Base-by-base conservation (phyloP, 768 basidiomycete genomes). In the Suillus tomentosus region DNA sequence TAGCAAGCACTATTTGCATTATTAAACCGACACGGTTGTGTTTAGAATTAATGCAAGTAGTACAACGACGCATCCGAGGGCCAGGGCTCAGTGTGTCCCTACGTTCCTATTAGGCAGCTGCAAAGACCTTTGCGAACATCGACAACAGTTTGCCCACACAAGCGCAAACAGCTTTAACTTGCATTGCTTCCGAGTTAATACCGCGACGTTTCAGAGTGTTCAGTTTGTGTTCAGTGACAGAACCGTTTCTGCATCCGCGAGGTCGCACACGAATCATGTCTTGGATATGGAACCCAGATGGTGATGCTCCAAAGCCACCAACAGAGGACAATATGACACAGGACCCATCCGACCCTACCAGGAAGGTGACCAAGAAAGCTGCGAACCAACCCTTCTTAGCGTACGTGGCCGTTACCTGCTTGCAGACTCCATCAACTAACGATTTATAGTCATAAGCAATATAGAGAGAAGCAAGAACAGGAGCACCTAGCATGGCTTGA, bases 301-400 rank as follows among this genome's bases (percentile, higher is more conserved):
- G 81, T 15, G 73, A 78, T 61, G 69, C 72, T 31, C 73, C 79
- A 47, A 72, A 78, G 42, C 78, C 76, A 17, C 81, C 55, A 34
- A 67, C 79, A 47, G 71, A 81, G 13, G 75, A 79, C 59, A 79
- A 84, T 62, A 85, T 84, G 76, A 85, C 87, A 4, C 74, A 79
- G 67, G 90, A 92, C 76, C 89, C 90, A 62, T 67, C 76, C 61
- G 84, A 88, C 65, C 85, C 88, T 2, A 81, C 84, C 64, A 84
- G 91, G 68, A 84, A 85, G 81, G 92, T 96, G 45, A 85, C 89
- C 34, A 86, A 85, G 67, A 96, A 96, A 79, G 77, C 86, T 50
- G 92, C 94, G 37, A 97, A 96, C 78, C 81, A 82, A 64, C 92
- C 95, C 10, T 95, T 93, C 77, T 84, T 96, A 36, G 86, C 86